Evolutionary conservation across 768 basidiomycete genomes (phyloP), one percentile per base, ranked within the genome.

Genomic region (Boletus coccyginus): DNA sequence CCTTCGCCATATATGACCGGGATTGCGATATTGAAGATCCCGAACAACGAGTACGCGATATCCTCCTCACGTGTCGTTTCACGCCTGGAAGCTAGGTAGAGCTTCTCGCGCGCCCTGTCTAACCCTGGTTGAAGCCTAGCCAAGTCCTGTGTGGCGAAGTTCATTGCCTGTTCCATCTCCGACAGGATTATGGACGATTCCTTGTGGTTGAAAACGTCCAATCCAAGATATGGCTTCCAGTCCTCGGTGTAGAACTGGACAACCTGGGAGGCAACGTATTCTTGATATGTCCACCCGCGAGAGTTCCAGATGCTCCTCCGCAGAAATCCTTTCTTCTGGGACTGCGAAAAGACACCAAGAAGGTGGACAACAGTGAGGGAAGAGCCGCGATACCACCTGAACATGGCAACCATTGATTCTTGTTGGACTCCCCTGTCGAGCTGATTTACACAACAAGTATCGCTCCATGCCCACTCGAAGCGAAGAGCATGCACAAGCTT

Each of bases 1-100:
- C 59, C 56, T 32, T 61, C 62, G 12, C 62, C 64, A 32, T 65
- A 65, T 24, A 36, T 36, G 41, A 64, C 24, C 3, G 57, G 57
- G 4, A 66, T 11, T 1, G 29, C 27, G 5, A 49, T 46, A 40
- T 55, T 46, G 33, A 66, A 55, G 17, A 66, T 46, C 1, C 60
- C 63, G 19, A 62, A 27, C 13, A 66, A 24, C 0, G 51, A 65
- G 41, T 64, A 66, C 1, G 63, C 57, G 5, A 33, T 46, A 11
- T 65, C 65, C 21, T 21, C 21, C 21, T 21, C 21, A 2, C 21
- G 21, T 2, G 21, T 21, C 21, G 21, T 21, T 21, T 21, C 21
- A 21, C 21, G 21, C 21, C 21, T 21, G 21, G 21, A 21, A 21
- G 21, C 21, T 21, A 21, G 21, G 21, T 21, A 21, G 1, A 21